Conservation (phyloP, 495 filamentous ascomycete genomes). For the Tuber brumale region DNA sequence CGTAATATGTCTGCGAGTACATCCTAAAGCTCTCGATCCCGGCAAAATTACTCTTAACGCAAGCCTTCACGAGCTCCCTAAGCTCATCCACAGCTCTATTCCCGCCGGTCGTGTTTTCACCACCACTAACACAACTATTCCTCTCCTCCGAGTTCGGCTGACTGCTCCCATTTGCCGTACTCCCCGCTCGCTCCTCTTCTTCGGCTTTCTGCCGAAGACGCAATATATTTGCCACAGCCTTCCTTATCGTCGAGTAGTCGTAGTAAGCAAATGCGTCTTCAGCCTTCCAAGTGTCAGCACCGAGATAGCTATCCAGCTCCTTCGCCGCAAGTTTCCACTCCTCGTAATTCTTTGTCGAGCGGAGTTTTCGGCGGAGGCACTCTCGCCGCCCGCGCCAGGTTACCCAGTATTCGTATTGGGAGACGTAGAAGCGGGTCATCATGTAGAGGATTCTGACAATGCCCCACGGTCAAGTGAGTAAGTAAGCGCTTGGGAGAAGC, state of each 20-base stretch:
- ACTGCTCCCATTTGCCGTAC: slow-evolving; percentile 6
- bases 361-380: slow-evolving; percentile 60
- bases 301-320: slow-evolving; percentile 72
- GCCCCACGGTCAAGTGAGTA: background rate
- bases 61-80: slow-evolving; percentile 69
- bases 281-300: slow-evolving; percentile 79
- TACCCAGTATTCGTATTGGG: slow-evolving; percentile 71
- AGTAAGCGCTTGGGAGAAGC: background rate
- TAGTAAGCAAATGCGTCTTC: slow-evolving; percentile 91
- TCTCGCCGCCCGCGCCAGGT: slow-evolving; percentile 70
- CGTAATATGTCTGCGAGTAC: slow-evolving; percentile 93
- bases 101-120: slow-evolving; percentile 14
- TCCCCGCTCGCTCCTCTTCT: slow-evolving; percentile 45
- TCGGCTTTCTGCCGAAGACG: slow-evolving; percentile 55
- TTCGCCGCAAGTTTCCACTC: slow-evolving; percentile 76
- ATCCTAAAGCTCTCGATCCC: slow-evolving; percentile 90
- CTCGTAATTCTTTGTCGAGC: slow-evolving; percentile 61
- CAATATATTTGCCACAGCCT: slow-evolving; percentile 67
- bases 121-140: slow-evolving; percentile 21
- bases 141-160: slow-evolving; percentile 31
- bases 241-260: slow-evolving; percentile 70
- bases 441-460: slow-evolving; percentile 59
- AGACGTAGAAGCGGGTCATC: slow-evolving; percentile 80
- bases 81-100: slow-evolving; percentile 59
- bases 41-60: slow-evolving; percentile 94